Base-by-base conservation (phyloP, 2,329 filamentous ascomycete genomes). In the Nothomitra cinnamomea region DNA sequence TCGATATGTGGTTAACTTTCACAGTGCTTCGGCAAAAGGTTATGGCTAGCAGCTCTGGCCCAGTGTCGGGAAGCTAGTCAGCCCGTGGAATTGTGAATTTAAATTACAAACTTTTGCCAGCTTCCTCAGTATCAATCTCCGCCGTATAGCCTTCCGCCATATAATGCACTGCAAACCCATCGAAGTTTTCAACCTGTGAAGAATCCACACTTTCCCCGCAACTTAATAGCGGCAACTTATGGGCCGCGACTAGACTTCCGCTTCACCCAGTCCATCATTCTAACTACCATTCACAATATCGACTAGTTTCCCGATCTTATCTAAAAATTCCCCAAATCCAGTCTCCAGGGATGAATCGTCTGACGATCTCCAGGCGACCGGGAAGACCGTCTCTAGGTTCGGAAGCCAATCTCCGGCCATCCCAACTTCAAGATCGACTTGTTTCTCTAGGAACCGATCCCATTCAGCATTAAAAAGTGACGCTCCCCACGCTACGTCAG, bases 11-110 rank as follows among this genome's bases (percentile, higher is more conserved):
- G 38, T 50, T 28, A 12, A 28, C 21, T 53, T 15, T 8, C 38
- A 21, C 38, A 60, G 59, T 60, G 1, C 54, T 60, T 53, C 53
- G 59, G 21, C 57, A 59, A 52, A 60, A 59, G 53, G 57, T 60
- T 21, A 56, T 60, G 17, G 54, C 47, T 6, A 55, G 57, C 15
- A 49, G 24, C 17, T n/a, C 24, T 32, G 25, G 45, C 19, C 22
- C 17, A 49, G 22, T n/a, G 10, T 49, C 24, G 32, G 25, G 24
- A 19, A 49, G 45, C 19, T 49, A 32, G 24, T 35, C 12, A 32
- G 13, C 19, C 2, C 7, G 3, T 22, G 21, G 13, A 10, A n/a
- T 32, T 17, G 3, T 25, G 19, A 24, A 32, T 50, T 45, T 3
- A 12, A 19, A 45, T 22, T 22, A 10, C 42, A 22, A 45, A 45